Evolutionary conservation across 176 grass and related monocot genomes (phyloP).

Genomic region (Saccharum officinarum): DNA sequence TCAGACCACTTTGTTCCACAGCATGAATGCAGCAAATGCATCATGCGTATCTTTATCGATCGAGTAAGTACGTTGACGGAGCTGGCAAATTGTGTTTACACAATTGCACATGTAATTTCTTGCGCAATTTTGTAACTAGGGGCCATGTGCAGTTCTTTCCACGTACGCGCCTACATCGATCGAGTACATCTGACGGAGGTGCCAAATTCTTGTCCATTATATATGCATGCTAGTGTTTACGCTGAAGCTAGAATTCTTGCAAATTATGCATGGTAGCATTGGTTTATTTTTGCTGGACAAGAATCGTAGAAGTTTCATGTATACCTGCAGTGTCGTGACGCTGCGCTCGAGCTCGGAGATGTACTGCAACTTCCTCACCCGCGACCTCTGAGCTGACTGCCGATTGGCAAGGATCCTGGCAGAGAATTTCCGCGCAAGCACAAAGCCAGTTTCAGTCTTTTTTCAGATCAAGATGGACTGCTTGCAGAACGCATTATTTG

Average conservation of each 20-base stretch:
- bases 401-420: constrained; percentile 87
- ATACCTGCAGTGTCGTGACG: constrained; percentile 91
- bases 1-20: not conserved
- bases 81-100: not conserved
- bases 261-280: not conserved
- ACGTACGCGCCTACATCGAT: not conserved
- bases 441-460: not conserved
- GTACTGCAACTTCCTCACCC: constrained; percentile 98
- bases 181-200: not conserved
- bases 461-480: not conserved
- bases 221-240: not conserved
- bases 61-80: too few relatives aligned
- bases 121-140: not conserved
- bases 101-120: not conserved
- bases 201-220: not conserved
- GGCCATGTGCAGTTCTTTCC: not conserved
- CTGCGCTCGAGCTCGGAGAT: constrained; percentile 98
- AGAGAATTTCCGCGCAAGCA: not conserved
- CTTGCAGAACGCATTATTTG: not conserved
- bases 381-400: constrained; percentile 96
- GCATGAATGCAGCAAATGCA: not conserved
- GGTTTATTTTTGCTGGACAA: not conserved
- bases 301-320: not conserved
- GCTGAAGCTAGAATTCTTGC: not conserved
- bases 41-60: not conserved